Conservation (phyloP, 495 filamentous ascomycete species). For the Poronia punctata region DNA sequence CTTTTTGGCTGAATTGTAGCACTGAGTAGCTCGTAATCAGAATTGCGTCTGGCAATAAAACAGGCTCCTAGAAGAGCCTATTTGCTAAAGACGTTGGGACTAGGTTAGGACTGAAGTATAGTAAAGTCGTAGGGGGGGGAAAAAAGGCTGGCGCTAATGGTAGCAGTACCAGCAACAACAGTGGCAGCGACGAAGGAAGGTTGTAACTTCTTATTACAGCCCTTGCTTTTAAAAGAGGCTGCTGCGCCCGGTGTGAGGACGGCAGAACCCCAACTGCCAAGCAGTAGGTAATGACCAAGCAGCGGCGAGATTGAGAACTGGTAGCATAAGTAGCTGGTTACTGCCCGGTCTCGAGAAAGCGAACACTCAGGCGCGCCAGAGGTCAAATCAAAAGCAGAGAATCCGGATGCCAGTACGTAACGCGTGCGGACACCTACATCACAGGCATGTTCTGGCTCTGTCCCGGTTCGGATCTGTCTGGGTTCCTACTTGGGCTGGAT, state of each 20-base stretch:
- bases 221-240: no score
- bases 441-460: no score
- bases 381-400: constrained; percentile 3
- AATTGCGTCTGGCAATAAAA: constrained; percentile 8
- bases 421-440: constrained; percentile 6
- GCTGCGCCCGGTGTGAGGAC: constrained; percentile 4
- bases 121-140: no score
- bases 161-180: not conserved
- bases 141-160: constrained; percentile 1
- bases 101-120: no score
- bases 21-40: no score
- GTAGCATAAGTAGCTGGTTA: no score
- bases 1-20: no score
- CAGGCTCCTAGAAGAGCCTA: not conserved
- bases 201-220: no score
- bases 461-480: no score
- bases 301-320: no score
- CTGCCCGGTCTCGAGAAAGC: no score
- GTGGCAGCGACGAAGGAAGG: not conserved
- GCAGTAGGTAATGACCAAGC: constrained; percentile 1
- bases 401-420: constrained; percentile 3
- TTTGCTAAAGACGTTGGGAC: not conserved
- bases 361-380: constrained; percentile 5
- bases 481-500: no score
- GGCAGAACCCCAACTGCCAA: constrained; percentile 3